Evolutionary conservation across 169 alveolate genomes (phyloP).

Genomic region (Pseudocohnilembus persalinus): DNA sequence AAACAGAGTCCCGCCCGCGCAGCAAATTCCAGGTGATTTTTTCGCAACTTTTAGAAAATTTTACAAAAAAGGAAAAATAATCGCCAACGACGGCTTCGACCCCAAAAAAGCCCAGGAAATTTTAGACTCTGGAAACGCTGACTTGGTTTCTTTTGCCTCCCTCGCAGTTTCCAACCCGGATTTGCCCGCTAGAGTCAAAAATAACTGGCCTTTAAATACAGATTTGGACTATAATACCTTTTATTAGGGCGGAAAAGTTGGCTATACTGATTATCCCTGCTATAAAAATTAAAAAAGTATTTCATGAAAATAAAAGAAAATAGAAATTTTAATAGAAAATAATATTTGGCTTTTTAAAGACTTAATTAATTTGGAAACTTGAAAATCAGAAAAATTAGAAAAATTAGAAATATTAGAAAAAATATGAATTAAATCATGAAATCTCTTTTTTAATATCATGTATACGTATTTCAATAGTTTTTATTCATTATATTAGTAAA

Average conservation of each 20-base stretch:
- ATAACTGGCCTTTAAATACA: background rate
- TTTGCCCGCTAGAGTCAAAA: background rate
- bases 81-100: conserved; percentile 16
- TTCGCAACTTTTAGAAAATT: conserved; percentile 16
- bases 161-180: conserved; percentile 13
- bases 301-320: too few species aligned
- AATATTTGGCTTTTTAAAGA: too few species aligned
- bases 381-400: too few species aligned
- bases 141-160: background rate
- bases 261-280: conserved; percentile 22
- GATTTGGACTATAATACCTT: background rate
- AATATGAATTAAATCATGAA: too few species aligned
- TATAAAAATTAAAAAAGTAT: too few species aligned
- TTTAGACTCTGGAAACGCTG: conserved; percentile 1
- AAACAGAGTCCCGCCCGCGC: conserved; percentile 2
- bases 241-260: background rate
- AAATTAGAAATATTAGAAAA: too few species aligned
- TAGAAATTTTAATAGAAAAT: too few species aligned
- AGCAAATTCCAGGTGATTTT: conserved; percentile 36
- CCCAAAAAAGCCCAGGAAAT: background rate
- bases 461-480: too few species aligned
- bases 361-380: too few species aligned
- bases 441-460: too few species aligned
- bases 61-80: conserved; percentile 31
- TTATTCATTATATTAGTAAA: too few species aligned